A percentile compares a stretch with the other conserved stretches of the same genome.
Conservation (phyloP, 306 rosid species). For the Gleditsia sinensis region DNA sequence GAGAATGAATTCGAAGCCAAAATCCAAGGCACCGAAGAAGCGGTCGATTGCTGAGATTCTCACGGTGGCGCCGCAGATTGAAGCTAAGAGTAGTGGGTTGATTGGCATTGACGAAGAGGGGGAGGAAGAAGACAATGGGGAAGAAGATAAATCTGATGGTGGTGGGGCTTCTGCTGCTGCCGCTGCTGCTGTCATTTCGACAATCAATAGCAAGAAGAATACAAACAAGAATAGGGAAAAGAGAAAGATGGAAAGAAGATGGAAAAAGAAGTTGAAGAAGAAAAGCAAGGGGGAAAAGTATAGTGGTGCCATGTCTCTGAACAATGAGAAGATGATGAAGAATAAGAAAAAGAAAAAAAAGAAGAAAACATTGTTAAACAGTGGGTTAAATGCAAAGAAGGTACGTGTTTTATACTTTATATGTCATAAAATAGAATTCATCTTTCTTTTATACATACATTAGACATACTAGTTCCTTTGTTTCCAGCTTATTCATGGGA, state of each 20-base stretch:
- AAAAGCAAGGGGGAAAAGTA: slow-evolving; percentile 42
- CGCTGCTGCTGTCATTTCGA: slow-evolving; percentile 26
- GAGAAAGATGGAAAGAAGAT: slow-evolving; percentile 43
- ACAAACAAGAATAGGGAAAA: slow-evolving; percentile 34
- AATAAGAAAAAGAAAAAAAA: slow-evolving; percentile 44
- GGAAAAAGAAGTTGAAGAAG: slow-evolving; percentile 36
- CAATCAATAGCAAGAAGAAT: slow-evolving; percentile 39
- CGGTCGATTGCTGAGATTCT: slow-evolving; percentile 92
- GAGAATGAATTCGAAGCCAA: slow-evolving; percentile 44
- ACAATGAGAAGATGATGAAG: slow-evolving; percentile 38
- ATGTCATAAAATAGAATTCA: slow-evolving; percentile 50
- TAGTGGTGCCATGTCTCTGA: slow-evolving; percentile 1
- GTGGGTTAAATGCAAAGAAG: slow-evolving; percentile 51
- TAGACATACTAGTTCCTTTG: slow-evolving; percentile 6
- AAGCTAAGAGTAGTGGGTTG: slow-evolving; percentile 22
- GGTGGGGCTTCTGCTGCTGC: slow-evolving; percentile 20
- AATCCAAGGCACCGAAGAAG: slow-evolving; percentile 71
- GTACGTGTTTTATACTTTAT: slow-evolving; percentile 43
- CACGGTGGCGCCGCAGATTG: slow-evolving; percentile 75
- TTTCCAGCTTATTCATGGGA: slow-evolving; percentile 31
- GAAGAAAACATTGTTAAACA: slow-evolving; percentile 37
- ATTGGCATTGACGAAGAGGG: slow-evolving; percentile 29
- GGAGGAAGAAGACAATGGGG: not conserved
- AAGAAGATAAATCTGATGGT: slow-evolving; percentile 35
- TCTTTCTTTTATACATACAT: not conserved